Conservation (phyloP, 495 filamentous ascomycete genomes). For the Talaromyces wortmannii region DNA sequence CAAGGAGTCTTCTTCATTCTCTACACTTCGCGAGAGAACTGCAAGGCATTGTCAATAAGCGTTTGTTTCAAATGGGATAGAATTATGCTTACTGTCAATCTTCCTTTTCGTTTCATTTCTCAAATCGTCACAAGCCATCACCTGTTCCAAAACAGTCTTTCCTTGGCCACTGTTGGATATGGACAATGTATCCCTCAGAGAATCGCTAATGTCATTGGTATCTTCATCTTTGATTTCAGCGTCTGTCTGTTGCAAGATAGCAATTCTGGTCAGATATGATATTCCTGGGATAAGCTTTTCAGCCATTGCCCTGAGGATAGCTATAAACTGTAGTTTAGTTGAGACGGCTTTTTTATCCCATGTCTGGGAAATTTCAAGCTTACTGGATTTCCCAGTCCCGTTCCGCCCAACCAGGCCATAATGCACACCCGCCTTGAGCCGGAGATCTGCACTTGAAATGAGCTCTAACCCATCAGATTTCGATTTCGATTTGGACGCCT, state of each 20-base stretch:
- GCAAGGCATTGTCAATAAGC: not conserved
- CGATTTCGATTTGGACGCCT: conserved; percentile 46
- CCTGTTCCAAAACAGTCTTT: conserved; percentile 55
- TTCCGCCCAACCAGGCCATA: conserved; percentile 75
- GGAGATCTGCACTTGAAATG: conserved; percentile 57
- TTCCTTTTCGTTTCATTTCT: conserved; percentile 51
- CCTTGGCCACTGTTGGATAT: conserved; percentile 5
- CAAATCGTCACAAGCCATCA: conserved; percentile 57
- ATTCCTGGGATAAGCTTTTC: conserved; percentile 77
- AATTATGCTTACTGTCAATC: conserved; percentile 40
- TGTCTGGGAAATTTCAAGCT: conserved; percentile 17
- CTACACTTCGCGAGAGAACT: conserved; percentile 39
- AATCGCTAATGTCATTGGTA: conserved; percentile 3
- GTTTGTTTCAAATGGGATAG: not conserved
- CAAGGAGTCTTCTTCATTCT: conserved; percentile 38
- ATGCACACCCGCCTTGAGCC: conserved; percentile 59
- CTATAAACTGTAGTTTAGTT: conserved; percentile 22
- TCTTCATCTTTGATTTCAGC: conserved; percentile 16
- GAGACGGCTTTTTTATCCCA: too few species aligned
- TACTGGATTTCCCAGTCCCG: conserved; percentile 76
- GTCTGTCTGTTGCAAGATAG: conserved; percentile 66
- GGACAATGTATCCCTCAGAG: not conserved
- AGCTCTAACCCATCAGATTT: conserved; percentile 56
- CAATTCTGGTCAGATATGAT: conserved; percentile 56
- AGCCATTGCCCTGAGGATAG: conserved; percentile 65